Percentiles rank a stretch among this genome's conserved stretches.
Conservation (phyloP, 2,329 filamentous ascomycete species). For the Fusarium sterilihyphosum region DNA sequence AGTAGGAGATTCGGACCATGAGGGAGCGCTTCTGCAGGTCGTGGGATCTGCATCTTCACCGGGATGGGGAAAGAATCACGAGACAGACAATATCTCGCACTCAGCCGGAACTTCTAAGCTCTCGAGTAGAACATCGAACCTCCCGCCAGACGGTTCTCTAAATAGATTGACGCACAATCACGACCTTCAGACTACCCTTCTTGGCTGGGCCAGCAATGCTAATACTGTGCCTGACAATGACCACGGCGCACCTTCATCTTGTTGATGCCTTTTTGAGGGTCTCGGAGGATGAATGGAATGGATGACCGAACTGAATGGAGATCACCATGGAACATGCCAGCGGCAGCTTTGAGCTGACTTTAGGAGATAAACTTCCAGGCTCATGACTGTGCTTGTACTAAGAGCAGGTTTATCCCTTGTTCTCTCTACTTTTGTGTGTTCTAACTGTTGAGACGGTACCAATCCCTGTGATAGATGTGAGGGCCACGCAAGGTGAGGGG, state of each 20-base stretch:
- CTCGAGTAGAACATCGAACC: background rate
- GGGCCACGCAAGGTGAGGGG: too few species aligned
- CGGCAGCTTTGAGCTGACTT: background rate
- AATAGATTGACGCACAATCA: background rate
- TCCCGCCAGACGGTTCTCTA: background rate
- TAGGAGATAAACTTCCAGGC: accelerated
- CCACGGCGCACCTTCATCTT: background rate
- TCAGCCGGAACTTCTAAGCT: background rate
- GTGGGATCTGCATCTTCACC: background rate
- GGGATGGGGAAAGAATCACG: background rate
- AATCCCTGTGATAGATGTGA: too few species aligned
- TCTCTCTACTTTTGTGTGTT: too few species aligned
- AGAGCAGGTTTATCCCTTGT: too few species aligned
- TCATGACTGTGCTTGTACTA: too few species aligned
- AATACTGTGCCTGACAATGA: background rate
- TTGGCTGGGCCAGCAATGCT: background rate
- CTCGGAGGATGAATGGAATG: background rate
- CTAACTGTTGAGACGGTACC: too few species aligned
- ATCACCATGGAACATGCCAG: background rate
- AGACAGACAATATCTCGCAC: background rate
- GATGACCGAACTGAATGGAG: background rate
- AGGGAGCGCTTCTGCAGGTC: background rate
- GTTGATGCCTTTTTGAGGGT: background rate
- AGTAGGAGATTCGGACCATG: background rate
- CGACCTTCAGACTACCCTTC: background rate